These are phyloP conservation scores for Apiotrichum gamsii DNA, from an alignment of 1,284 basidiomycete genomes.

Conservation along the genomic window DNA sequence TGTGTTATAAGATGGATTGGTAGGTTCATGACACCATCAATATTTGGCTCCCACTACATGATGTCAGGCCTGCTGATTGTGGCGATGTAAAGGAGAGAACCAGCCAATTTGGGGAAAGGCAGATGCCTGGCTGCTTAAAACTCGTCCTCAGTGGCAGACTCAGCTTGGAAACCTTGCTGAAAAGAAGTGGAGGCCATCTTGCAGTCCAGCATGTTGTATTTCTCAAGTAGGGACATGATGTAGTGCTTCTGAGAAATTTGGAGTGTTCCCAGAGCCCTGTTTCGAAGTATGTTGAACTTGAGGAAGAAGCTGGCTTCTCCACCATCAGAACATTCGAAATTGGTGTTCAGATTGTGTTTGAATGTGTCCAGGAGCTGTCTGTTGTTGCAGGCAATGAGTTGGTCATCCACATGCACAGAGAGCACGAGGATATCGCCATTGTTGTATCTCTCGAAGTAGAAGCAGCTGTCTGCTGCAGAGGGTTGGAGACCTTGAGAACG, in stretches of 20 bases:
- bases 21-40: conserved; percentile 13
- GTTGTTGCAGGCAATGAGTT: conserved; percentile 21
- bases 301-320: conserved; percentile 22
- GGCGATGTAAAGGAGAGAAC: conserved; percentile 18
- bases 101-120: conserved; percentile 2
- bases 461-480: no score
- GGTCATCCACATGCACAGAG: conserved; percentile 26
- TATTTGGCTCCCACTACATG: conserved; percentile 13
- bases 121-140: conserved; percentile 5
- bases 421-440: conserved; percentile 3
- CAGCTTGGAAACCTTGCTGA: conserved; percentile 5
- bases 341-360: conserved; percentile 13
- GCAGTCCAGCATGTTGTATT: conserved; percentile 18
- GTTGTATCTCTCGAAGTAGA: no score
- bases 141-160: conserved; percentile 9
- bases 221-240: conserved; percentile 14
- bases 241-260: conserved; percentile 23
- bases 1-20: conserved; percentile 14
- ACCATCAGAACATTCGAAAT: conserved; percentile 19
- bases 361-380: conserved; percentile 11
- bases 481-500: no score
- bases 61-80: conserved; percentile 24
- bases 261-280: conserved; percentile 6
- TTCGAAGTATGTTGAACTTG: conserved; percentile 17
- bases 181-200: conserved; percentile 13